These are phyloP conservation scores for Cyclotella distinguenda DNA, from an alignment of 108 stramenopile species.

Conservation along the genomic window DNA sequence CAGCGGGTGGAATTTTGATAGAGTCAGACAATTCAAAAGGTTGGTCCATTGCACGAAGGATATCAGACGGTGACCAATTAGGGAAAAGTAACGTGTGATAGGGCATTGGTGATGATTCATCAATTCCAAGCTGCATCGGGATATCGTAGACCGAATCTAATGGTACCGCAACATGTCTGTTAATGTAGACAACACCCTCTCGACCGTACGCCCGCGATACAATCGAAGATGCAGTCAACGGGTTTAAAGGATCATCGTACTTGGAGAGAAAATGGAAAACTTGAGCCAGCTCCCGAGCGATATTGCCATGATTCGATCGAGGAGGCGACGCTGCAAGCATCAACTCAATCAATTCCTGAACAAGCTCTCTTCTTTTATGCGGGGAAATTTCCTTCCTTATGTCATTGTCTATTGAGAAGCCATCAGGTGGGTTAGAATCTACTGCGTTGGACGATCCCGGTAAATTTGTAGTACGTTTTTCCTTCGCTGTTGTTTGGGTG, in stretches of 20 bases:
- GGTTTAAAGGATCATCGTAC: slow-evolving; percentile 45
- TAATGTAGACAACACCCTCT: slow-evolving; percentile 75
- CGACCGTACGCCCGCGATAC: slow-evolving; percentile 43
- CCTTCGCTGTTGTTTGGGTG: slow-evolving; percentile 8
- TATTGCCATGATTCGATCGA: slow-evolving; percentile 58
- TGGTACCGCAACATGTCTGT: slow-evolving; percentile 77
- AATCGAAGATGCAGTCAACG: slow-evolving; percentile 45
- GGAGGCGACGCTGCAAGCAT: slow-evolving; percentile 60
- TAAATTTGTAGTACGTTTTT: not conserved
- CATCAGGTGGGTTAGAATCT: slow-evolving; percentile 8
- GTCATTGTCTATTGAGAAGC: not conserved
- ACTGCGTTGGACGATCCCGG: not conserved
- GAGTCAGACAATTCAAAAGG: not conserved
- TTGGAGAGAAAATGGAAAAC: slow-evolving; percentile 72
- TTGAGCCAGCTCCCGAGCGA: slow-evolving; percentile 69
- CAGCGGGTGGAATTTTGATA: not conserved
- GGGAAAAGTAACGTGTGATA: slow-evolving; percentile 84
- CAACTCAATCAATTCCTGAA: slow-evolving; percentile 70
- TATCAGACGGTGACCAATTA: slow-evolving; percentile 62
- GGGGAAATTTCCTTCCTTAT: slow-evolving; percentile 15
- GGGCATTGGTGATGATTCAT: slow-evolving; percentile 25
- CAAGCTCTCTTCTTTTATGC: slow-evolving; percentile 46
- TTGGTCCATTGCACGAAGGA: slow-evolving; percentile 50
- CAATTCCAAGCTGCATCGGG: not conserved
- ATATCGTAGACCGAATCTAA: slow-evolving; percentile 53